phyloP scores from a whole-genome alignment of 257 asterid genomes.

The Hygrophila difformis region DNA sequence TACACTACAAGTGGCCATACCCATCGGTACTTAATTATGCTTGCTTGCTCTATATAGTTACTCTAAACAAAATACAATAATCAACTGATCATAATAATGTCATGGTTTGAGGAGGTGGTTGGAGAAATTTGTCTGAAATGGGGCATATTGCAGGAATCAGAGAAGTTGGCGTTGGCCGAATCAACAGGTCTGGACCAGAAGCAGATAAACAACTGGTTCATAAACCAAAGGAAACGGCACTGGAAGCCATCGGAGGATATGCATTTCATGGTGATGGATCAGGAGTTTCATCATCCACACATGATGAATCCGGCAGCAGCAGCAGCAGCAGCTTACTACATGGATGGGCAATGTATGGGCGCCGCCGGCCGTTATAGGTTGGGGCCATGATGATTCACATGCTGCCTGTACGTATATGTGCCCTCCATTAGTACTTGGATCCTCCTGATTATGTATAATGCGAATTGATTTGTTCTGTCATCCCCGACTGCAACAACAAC shows the following conservation, averaged over 20 bases:
- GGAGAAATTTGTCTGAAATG: too few species aligned
- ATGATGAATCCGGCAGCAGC: too few species aligned
- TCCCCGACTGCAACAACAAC: too few species aligned
- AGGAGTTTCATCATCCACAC: not conserved
- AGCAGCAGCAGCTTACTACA: constrained; percentile 9
- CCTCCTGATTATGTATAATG: too few species aligned
- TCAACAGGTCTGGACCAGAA: constrained; percentile 41
- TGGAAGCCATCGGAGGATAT: constrained; percentile 55
- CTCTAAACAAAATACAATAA: too few species aligned
- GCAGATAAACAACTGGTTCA: constrained; percentile 60
- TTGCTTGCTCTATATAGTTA: not conserved
- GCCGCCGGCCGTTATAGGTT: not conserved
- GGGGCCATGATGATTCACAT: constrained; percentile 5
- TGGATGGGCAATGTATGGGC: not conserved
- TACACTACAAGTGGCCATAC: constrained; percentile 97
- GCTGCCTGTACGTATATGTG: too few species aligned
- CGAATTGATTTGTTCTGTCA: too few species aligned
- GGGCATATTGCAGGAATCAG: constrained; percentile 51
- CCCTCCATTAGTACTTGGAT: too few species aligned
- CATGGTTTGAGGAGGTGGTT: too few species aligned
- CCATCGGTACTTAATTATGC: constrained; percentile 51
- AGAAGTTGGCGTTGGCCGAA: constrained; percentile 36
- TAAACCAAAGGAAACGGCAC: constrained; percentile 52
- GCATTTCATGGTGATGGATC: constrained; percentile 39
- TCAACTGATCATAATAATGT: too few species aligned